A percentile compares a stretch with the other conserved stretches of the same genome.
Conservation (phyloP, 345 rosid species). For the Streptanthus diversifolius region DNA sequence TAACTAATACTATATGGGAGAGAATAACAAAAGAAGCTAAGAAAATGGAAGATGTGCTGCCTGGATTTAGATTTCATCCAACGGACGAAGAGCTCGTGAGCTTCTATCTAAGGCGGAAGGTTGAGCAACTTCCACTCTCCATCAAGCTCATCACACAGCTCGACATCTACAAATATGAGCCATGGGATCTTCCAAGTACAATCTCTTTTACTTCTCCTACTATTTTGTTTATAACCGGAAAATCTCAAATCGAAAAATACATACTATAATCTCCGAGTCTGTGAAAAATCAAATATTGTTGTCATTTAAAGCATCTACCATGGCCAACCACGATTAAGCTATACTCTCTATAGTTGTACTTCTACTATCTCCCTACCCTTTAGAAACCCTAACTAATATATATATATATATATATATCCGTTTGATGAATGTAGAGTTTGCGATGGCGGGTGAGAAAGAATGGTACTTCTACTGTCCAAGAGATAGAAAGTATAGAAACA, state of each 20-base stretch:
- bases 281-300: neutral
- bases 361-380: neutral
- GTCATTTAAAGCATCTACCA: neutral
- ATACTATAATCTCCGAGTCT: neutral
- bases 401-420: neutral
- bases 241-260: neutral
- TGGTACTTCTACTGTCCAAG: constrained; percentile 88
- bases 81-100: constrained; percentile 87
- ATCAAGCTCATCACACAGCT: constrained; percentile 76
- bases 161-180: constrained; percentile 79
- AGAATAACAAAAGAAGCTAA: constrained; percentile 37
- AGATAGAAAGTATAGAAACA: constrained; percentile 78
- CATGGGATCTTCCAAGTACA: constrained; percentile 89
- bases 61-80: constrained; percentile 87
- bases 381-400: neutral
- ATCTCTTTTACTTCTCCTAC: neutral
- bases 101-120: constrained; percentile 70
- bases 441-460: constrained; percentile 65
- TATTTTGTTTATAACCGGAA: neutral
- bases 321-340: neutral
- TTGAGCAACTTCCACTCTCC: constrained; percentile 58
- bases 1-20: constrained; percentile 38
- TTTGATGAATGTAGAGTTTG: constrained; percentile 42
- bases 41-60: constrained; percentile 59
- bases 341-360: neutral